Conservation (phyloP, 2,329 filamentous ascomycete genomes). For the Thielaviopsis cerberus region DNA sequence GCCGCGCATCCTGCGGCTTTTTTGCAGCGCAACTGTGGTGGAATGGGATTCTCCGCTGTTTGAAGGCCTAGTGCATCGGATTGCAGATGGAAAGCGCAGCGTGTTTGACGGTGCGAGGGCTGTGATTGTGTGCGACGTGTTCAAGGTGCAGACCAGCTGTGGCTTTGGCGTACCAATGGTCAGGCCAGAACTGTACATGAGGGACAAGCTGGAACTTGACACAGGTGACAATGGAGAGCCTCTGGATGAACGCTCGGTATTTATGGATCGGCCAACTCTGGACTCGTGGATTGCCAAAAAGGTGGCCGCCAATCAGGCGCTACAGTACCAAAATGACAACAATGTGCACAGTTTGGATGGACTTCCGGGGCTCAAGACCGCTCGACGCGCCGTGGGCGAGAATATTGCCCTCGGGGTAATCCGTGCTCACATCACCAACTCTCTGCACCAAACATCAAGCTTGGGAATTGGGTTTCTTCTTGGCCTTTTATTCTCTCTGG, state of each 20-base stretch:
- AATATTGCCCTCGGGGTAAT: conserved; percentile 26
- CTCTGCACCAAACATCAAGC: conserved; percentile 17
- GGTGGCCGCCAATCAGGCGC: conserved; percentile 29
- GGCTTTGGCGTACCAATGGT: conserved; percentile 45
- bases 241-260: conserved; percentile 22
- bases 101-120: conserved; percentile 34
- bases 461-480: conserved; percentile 19
- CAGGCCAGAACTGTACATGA: conserved; percentile 21
- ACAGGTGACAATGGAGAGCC: not conserved
- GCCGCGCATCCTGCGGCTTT: conserved; percentile 46
- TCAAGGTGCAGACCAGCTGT: conserved; percentile 48
- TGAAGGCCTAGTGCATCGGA: conserved; percentile 25
- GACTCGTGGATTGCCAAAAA: conserved; percentile 31
- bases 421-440: not conserved
- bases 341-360: conserved; percentile 41
- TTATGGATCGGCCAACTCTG: conserved; percentile 37
- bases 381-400: conserved; percentile 31
- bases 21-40: conserved; percentile 39
- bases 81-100: conserved; percentile 20
- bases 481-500: conserved; percentile 12
- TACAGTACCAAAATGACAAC: conserved; percentile 35
- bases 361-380: conserved; percentile 35
- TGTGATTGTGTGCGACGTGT: conserved; percentile 42
- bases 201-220: conserved; percentile 5
- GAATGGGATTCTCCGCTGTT: conserved; percentile 39